Conservation (phyloP, 495 filamentous ascomycete genomes). For the Talaromyces proteolyticus region DNA sequence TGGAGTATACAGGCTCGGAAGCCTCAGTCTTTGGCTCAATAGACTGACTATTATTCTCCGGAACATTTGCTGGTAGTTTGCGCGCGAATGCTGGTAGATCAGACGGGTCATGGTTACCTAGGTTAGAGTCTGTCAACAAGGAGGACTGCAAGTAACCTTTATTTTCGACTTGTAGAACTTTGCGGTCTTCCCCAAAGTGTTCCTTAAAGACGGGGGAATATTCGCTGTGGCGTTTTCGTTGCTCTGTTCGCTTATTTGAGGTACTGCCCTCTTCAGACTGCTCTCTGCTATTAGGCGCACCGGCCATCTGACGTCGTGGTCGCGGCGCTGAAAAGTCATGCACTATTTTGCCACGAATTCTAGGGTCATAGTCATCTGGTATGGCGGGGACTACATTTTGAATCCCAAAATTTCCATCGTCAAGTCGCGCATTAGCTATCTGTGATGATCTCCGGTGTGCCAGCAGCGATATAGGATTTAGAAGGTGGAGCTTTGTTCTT, state of each 20-base stretch:
- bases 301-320: constrained; percentile 35
- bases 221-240: constrained; percentile 29
- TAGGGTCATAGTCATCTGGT: constrained; percentile 71
- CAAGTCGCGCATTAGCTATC: constrained; percentile 34
- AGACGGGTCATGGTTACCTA: constrained; percentile 27
- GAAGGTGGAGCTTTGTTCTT: constrained; percentile 59
- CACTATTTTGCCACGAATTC: constrained; percentile 77
- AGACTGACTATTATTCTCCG: constrained; percentile 16
- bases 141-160: constrained; percentile 42
- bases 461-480: constrained; percentile 63
- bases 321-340: constrained; percentile 90
- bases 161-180: constrained; percentile 42
- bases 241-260: constrained; percentile 17
- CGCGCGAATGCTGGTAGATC: constrained; percentile 44
- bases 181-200: constrained; percentile 59
- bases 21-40: constrained; percentile 5
- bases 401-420: constrained; percentile 40
- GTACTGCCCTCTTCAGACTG: neutral
- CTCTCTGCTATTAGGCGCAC: constrained; percentile 9
- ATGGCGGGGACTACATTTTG: constrained; percentile 51
- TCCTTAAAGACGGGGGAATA: constrained; percentile 63
- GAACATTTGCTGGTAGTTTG: constrained; percentile 38
- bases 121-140: constrained; percentile 30
- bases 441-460: constrained; percentile 52
- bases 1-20: constrained; percentile 5